Conservation (phyloP, 2,329 filamentous ascomycete species). For the Dothideomycetes sp. region DNA sequence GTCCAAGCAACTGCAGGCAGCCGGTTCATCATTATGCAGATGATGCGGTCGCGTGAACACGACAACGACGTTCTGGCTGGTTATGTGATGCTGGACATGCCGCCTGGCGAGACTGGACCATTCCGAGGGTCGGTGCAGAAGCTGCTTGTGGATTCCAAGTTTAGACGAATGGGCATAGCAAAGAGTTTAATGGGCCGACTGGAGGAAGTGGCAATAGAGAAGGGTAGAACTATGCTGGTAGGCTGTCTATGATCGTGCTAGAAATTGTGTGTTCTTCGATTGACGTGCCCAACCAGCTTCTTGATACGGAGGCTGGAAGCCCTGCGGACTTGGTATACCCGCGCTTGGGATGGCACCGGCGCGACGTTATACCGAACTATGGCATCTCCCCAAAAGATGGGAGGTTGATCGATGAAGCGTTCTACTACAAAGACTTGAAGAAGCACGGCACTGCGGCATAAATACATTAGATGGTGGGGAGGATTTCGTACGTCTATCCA, state of each 20-base stretch:
- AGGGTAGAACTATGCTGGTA: conserved; percentile 44
- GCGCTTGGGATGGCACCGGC: conserved; percentile 44
- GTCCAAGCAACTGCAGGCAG: conserved; percentile 35
- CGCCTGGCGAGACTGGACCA: conserved; percentile 43
- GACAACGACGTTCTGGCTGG: conserved; percentile 38
- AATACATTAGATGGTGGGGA: too few species aligned
- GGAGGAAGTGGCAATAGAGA: conserved; percentile 41
- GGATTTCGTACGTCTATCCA: conserved; percentile 5
- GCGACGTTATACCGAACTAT: conserved; percentile 46
- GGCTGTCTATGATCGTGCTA: too few species aligned
- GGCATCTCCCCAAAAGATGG: conserved; percentile 36
- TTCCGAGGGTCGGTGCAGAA: conserved; percentile 48
- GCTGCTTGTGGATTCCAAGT: conserved; percentile 43
- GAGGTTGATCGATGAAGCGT: conserved; percentile 39
- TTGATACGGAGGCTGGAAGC: conserved; percentile 43
- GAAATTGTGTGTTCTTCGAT: too few species aligned
- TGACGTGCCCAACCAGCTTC: conserved; percentile 35
- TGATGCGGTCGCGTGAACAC: conserved; percentile 5
- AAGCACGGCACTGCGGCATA: too few species aligned
- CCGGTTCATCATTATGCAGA: conserved; percentile 37
- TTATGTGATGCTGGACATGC: conserved; percentile 44
- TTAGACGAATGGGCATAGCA: conserved; percentile 42
- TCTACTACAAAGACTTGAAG: conserved; percentile 51
- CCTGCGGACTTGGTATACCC: conserved; percentile 44
- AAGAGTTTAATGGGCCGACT: conserved; percentile 40